Evolutionary conservation across 2,329 filamentous ascomycete genomes (phyloP).

Genomic region (Blastomyces gilchristii): DNA sequence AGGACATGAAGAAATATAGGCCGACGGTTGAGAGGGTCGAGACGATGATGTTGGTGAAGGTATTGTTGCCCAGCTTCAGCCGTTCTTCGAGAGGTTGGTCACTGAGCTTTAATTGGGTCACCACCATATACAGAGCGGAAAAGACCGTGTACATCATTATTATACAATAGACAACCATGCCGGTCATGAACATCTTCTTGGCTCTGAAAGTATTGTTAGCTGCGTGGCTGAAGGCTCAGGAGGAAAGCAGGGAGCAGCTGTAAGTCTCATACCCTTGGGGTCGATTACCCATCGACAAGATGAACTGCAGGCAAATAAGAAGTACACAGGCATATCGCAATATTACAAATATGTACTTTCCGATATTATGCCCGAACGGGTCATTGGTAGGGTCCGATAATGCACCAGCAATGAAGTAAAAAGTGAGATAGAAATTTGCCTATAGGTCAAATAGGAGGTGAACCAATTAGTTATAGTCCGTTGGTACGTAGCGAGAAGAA

Average conservation of each 20-base stretch:
- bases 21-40: slow-evolving; percentile 82
- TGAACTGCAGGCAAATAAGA: slow-evolving; percentile 89
- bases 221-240: neutral
- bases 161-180: slow-evolving; percentile 79
- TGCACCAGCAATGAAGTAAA: slow-evolving; percentile 94
- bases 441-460: slow-evolving; percentile 13
- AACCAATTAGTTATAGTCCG: neutral
- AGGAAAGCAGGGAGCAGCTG: slow-evolving; percentile 4
- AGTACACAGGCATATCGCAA: slow-evolving; percentile 77
- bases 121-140: slow-evolving; percentile 76
- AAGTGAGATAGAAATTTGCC: slow-evolving; percentile 97
- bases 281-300: slow-evolving; percentile 88
- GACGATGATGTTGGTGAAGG: slow-evolving; percentile 91
- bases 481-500: neutral
- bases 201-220: slow-evolving; percentile 37
- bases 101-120: slow-evolving; percentile 59
- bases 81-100: slow-evolving; percentile 32
- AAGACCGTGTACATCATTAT: slow-evolving; percentile 97
- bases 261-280: slow-evolving; percentile 59
- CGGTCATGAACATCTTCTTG: slow-evolving; percentile 76
- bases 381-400: slow-evolving; percentile 69
- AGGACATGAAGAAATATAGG: slow-evolving; percentile 91
- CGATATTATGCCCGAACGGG: slow-evolving; percentile 83
- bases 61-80: slow-evolving; percentile 64
- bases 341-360: slow-evolving; percentile 73